Conservation (phyloP, 2,329 filamentous ascomycete genomes). For the Aureobasidium leucospermi region DNA sequence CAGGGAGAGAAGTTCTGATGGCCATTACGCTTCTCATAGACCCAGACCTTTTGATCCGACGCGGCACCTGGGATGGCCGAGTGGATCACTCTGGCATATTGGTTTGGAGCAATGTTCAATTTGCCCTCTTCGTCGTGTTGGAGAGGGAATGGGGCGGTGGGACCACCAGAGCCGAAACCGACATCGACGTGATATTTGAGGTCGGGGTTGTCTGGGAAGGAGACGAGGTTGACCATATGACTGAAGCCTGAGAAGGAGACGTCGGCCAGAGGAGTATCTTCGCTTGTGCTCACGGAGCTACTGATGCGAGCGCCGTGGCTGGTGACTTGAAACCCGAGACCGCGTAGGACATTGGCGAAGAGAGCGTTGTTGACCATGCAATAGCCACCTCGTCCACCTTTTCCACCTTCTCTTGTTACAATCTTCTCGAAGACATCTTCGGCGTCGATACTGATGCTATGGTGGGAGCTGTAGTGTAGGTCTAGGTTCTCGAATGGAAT, state of each 20-base stretch:
- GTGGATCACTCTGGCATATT: background rate
- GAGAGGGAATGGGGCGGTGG: constrained; percentile 27
- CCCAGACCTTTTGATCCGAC: constrained; percentile 35
- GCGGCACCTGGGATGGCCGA: constrained; percentile 22
- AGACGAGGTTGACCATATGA: constrained; percentile 41
- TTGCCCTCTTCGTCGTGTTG: background rate
- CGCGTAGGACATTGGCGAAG: constrained; percentile 45
- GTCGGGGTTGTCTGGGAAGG: constrained; percentile 27
- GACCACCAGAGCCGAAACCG: constrained; percentile 33
- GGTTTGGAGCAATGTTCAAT: background rate
- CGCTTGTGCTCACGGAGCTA: constrained; percentile 37
- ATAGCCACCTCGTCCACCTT: constrained; percentile 46
- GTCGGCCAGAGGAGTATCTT: constrained; percentile 32
- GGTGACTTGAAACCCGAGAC: constrained; percentile 44
- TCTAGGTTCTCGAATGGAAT: constrained; percentile 52
- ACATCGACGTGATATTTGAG: constrained; percentile 34
- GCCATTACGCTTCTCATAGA: constrained; percentile 31
- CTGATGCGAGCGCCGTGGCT: constrained; percentile 36
- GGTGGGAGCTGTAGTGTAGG: constrained; percentile 47
- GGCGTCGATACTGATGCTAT: constrained; percentile 42
- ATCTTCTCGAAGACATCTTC: constrained; percentile 48
- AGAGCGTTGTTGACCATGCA: constrained; percentile 55
- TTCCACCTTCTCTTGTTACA: constrained; percentile 25
- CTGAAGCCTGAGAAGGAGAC: constrained; percentile 24
- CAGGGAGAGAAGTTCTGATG: constrained; percentile 50